These are phyloP conservation scores for Aureoboletus auriporus DNA, from an alignment of 768 basidiomycete species.

Conservation along the genomic window DNA sequence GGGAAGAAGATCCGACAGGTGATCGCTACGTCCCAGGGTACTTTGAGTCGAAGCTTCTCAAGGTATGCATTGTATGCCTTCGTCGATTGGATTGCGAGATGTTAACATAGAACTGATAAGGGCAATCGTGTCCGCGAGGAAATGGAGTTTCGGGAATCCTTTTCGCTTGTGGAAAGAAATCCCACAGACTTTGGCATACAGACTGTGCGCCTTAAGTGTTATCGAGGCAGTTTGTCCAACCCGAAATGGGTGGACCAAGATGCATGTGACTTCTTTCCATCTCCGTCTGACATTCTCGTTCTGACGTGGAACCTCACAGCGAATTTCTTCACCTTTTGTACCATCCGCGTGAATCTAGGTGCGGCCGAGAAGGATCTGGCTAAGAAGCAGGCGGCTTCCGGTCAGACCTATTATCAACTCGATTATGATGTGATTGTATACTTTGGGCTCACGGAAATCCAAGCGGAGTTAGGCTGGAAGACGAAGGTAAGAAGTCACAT, in stretches of 20 bases:
- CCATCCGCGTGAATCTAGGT: neutral
- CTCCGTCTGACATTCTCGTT: neutral
- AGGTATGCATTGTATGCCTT: neutral
- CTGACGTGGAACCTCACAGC: neutral
- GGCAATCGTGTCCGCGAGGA: neutral
- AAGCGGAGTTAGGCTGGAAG: conserved; percentile 8
- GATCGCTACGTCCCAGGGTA: conserved; percentile 10
- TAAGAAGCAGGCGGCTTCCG: neutral
- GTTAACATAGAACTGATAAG: neutral
- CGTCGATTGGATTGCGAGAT: neutral
- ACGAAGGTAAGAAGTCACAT: neutral
- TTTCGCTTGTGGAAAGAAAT: conserved; percentile 1
- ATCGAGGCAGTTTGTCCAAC: conserved; percentile 5
- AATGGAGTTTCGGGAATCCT: conserved; percentile 10
- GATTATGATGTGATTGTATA: conserved; percentile 13
- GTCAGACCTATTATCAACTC: conserved; percentile 6
- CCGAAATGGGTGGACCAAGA: conserved; percentile 17
- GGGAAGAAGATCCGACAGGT: conserved; percentile 9
- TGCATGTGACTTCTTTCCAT: neutral
- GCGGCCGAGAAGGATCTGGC: neutral
- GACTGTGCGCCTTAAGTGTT: conserved; percentile 4
- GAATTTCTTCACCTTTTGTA: conserved; percentile 4
- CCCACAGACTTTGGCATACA: conserved; percentile 3
- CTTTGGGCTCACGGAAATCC: conserved; percentile 9
- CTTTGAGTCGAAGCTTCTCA: conserved; percentile 12